Conservation (phyloP, 2,329 filamentous ascomycete species). For the Talaromyces sp. region DNA sequence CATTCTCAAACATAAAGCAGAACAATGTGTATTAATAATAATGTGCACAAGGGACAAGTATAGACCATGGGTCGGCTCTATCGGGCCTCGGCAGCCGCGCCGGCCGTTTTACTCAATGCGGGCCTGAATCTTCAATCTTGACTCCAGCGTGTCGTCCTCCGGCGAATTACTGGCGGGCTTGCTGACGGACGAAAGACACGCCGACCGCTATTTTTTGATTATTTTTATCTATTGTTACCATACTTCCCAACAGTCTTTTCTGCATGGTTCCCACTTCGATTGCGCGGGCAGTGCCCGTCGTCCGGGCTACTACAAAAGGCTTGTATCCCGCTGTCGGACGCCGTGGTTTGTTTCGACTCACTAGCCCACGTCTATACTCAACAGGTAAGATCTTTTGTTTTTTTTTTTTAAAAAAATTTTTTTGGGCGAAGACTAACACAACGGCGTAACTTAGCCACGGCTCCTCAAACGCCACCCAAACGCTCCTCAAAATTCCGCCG, state of each 20-base stretch:
- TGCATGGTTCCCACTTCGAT: slow-evolving; percentile 5
- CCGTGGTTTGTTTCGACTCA: neutral
- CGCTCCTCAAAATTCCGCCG: slow-evolving; percentile 28
- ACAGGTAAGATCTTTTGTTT: neutral
- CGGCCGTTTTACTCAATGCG: neutral
- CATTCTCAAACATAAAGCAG: neutral
- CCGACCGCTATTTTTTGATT: too few relatives aligned
- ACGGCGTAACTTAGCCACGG: too few relatives aligned
- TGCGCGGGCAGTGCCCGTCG: neutral
- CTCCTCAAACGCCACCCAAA: neutral
- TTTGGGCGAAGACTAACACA: too few relatives aligned
- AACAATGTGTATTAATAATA: neutral
- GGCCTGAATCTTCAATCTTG: neutral
- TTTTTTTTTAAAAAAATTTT: too few relatives aligned
- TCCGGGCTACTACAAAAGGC: slow-evolving; percentile 5
- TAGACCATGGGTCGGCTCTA: neutral
- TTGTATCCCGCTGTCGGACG: slow-evolving; percentile 1
- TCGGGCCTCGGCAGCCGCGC: neutral
- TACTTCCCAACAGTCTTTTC: neutral
- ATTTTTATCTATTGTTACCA: too few relatives aligned
- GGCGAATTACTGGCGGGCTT: neutral
- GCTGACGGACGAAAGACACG: neutral
- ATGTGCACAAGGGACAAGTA: neutral
- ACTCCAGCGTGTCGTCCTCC: neutral
- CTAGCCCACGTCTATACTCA: neutral